These are phyloP conservation scores for Fraxinus dipetala DNA, from an alignment of 305 asterid genomes.

Conservation along the genomic window DNA sequence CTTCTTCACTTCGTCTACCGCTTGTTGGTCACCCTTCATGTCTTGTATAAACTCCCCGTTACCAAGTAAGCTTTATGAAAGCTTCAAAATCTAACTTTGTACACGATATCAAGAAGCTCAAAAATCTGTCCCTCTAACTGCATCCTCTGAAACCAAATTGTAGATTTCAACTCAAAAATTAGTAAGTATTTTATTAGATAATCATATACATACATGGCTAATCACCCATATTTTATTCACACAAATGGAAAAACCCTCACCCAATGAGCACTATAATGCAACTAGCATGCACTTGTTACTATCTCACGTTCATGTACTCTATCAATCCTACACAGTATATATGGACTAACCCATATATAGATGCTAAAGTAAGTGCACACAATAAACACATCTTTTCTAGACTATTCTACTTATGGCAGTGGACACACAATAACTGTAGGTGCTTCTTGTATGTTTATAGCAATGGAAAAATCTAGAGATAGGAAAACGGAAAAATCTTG, in stretches of 20 bases:
- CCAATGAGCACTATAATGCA: neutral
- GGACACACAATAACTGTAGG: neutral
- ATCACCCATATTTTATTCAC: neutral
- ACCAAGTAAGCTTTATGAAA: neutral
- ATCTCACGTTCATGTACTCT: neutral
- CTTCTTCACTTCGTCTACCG: neutral
- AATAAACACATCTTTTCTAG: too few species aligned
- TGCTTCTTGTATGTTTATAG: neutral
- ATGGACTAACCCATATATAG: neutral
- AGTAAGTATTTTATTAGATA: too few species aligned
- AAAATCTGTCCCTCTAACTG: neutral
- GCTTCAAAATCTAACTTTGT: neutral
- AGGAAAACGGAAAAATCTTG: neutral
- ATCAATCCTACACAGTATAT: neutral
- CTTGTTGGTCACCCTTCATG: neutral
- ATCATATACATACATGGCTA: neutral
- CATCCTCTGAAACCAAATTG: neutral
- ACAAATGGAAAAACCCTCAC: neutral
- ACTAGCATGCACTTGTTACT: neutral
- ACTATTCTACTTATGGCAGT: neutral
- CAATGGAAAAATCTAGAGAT: neutral
- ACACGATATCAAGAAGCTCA: neutral
- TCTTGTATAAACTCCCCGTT: neutral
- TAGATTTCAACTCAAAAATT: neutral
- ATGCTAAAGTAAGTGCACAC: too few species aligned